Percentiles rank a stretch among this genome's conserved stretches.
Conservation (phyloP, 768 basidiomycete genomes). For the Mycena sanguinolenta region DNA sequence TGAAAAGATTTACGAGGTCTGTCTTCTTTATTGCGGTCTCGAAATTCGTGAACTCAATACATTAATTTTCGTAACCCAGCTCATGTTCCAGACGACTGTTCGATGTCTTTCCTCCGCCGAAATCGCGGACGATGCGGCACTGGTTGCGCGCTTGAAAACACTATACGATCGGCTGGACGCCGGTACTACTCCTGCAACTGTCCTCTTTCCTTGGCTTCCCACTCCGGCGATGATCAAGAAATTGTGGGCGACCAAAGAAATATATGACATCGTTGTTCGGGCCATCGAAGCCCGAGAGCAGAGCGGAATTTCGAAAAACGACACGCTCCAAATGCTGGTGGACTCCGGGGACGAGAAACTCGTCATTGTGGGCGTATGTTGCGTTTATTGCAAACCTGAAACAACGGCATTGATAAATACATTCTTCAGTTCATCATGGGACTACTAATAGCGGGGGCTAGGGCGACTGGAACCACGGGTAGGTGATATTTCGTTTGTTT, state of each 20-base stretch:
- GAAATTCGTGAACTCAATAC: constrained; percentile 16
- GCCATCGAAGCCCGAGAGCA: constrained; percentile 70
- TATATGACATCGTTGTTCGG: constrained; percentile 76
- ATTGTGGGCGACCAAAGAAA: constrained; percentile 78
- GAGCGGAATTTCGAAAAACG: constrained; percentile 69
- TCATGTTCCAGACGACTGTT: constrained; percentile 81
- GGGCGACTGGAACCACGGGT: constrained; percentile 84
- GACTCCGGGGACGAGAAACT: constrained; percentile 78
- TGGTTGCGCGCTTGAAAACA: constrained; percentile 71
- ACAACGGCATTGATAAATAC: constrained; percentile 34
- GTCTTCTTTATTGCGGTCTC: constrained; percentile 38
- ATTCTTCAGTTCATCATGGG: constrained; percentile 81
- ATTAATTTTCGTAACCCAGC: constrained; percentile 50
- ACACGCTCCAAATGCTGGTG: constrained; percentile 81
- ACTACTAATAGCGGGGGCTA: constrained; percentile 82
- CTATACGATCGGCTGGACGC: constrained; percentile 79
- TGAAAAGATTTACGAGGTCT: constrained; percentile 75
- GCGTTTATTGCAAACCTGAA: constrained; percentile 11
- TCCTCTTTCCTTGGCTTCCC: constrained; percentile 84
- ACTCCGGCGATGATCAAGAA: constrained; percentile 80
- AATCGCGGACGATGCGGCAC: constrained; percentile 73
- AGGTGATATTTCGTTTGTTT: constrained; percentile 22
- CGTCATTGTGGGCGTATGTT: constrained; percentile 76
- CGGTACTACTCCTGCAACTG: constrained; percentile 78
- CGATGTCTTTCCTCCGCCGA: constrained; percentile 77